Percentiles rank a stretch among this genome's conserved stretches.
Conservation (phyloP, 2,329 filamentous ascomycete genomes). For the Sporothrix protearum region DNA sequence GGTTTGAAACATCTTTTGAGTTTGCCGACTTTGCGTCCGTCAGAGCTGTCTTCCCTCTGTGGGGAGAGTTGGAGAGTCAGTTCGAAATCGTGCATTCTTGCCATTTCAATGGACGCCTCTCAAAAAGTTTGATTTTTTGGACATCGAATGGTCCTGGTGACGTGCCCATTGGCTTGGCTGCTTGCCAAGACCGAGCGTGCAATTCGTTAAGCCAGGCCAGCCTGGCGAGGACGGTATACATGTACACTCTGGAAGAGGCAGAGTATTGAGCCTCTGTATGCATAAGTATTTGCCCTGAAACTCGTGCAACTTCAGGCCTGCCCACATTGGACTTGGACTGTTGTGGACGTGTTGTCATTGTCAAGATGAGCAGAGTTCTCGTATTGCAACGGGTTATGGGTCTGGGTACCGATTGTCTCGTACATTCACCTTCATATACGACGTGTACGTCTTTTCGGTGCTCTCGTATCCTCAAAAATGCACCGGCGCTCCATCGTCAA, state of each 20-base stretch:
- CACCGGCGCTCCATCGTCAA: background rate
- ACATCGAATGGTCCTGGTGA: background rate
- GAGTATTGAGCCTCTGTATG: too few species aligned
- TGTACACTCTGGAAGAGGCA: too few species aligned
- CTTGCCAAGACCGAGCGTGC: background rate
- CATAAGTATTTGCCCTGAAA: background rate
- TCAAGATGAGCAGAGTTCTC: background rate
- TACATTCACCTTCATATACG: background rate
- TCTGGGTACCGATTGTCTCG: background rate
- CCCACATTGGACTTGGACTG: background rate
- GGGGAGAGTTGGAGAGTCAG: too few species aligned
- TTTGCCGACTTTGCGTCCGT: background rate
- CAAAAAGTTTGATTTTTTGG: background rate
- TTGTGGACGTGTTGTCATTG: background rate
- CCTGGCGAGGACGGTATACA: too few species aligned
- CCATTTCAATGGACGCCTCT: constrained; percentile 1
- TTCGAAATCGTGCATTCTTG: background rate
- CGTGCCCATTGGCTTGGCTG: background rate
- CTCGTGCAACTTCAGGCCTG: background rate
- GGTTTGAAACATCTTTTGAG: background rate
- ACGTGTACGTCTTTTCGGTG: background rate
- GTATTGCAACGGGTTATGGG: background rate
- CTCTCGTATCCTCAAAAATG: background rate
- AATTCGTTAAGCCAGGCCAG: background rate
- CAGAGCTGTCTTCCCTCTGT: background rate